Conservation (phyloP, 202 grass and related monocot species). For the Zoysia matrella region DNA sequence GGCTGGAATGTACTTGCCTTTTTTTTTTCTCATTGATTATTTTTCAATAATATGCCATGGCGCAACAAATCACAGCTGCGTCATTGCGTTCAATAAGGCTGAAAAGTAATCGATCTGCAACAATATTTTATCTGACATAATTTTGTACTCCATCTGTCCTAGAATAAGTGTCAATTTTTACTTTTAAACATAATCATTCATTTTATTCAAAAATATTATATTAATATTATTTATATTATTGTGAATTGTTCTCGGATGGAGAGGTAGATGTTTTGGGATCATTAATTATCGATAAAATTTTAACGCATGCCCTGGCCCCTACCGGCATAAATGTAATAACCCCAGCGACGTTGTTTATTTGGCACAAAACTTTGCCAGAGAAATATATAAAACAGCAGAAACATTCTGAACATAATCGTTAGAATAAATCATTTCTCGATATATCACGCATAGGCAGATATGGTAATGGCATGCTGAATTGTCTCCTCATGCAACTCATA, state of each 20-base stretch:
- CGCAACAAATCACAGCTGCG: neutral
- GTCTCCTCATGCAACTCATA: conserved; percentile 5
- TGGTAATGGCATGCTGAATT: neutral
- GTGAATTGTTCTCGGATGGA: too few species aligned
- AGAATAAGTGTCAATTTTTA: too few species aligned
- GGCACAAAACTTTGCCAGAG: neutral
- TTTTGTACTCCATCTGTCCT: too few species aligned
- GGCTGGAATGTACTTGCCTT: neutral
- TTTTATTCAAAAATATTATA: too few species aligned
- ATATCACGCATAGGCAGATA: neutral
- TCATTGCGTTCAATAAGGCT: neutral
- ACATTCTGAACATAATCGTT: neutral
- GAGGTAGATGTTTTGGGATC: too few species aligned
- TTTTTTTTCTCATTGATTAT: neutral
- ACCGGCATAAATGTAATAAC: neutral
- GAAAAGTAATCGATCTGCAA: neutral
- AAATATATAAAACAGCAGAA: neutral
- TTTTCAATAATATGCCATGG: neutral
- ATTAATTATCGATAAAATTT: neutral
- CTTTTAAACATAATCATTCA: too few species aligned
- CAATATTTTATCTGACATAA: too few species aligned
- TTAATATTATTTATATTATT: too few species aligned
- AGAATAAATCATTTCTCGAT: neutral
- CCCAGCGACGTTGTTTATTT: neutral
- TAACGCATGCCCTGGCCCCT: neutral